Evolutionary conservation across 345 rosid genomes (phyloP), one percentile per base, ranked within the genome.

Genomic region (Dipteronia dyeriana): DNA sequence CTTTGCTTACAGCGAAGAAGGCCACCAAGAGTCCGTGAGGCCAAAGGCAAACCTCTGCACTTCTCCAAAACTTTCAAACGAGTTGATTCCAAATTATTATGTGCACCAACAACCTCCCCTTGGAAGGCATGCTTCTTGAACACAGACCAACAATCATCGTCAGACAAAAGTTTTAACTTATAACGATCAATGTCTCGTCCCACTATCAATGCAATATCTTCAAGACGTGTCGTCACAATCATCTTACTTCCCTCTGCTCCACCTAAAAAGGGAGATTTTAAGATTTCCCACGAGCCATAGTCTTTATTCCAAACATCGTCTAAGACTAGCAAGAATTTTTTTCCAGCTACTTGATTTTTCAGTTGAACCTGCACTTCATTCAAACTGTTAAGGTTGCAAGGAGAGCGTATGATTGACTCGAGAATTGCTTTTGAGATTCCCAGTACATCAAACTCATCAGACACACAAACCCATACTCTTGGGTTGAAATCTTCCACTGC

Each of bases 21-120:
- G 20, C 81, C 75, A 49, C 84, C 84, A 31, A 74, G 75, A 53
- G 71, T 43, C 25, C 17, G 66, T 59, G 80, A 75, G 14, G 80
- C 83, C 66, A 76, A 54, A 0, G 83, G 80, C 68, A 81, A 68
- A 12, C 83, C 83, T 17, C 34, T n/a, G 2, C 84, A 77, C 61
- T 70, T 81, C 3, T 51, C 75, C 19, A 73, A 67, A 13, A 80
- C 54, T 60, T 77, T 63, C 23, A 12, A 7, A 8, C 79, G 67
- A 16, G 70, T n/a, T 2, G 20, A 29, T 29, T 64, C 65, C 20
- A 25, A 22, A 45, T 19, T 41, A 17, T 17, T 23, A 19, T 26
- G 64, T 56, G 75, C 14, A 62, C 9, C 13, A 62, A 29, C 0
- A 2, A n/a, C 43, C n/a, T 68, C 66, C 12, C 43, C 64, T 13